These are phyloP conservation scores for Nicotiana otophora DNA, from an alignment of 257 asterid genomes.

Conservation along the genomic window DNA sequence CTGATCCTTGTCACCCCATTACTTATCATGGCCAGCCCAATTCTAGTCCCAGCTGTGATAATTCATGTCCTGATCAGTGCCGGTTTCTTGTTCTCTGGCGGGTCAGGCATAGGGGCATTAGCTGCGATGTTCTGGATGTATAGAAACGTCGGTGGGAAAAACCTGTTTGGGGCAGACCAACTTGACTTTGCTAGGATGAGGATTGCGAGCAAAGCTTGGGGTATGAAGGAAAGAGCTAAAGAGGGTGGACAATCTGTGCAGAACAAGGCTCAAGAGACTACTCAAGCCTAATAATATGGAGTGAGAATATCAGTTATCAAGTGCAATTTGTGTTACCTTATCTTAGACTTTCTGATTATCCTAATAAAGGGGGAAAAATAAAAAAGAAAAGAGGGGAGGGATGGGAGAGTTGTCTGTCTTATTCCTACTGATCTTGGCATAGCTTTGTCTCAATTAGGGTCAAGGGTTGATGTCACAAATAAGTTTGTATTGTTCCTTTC, in stretches of 20 bases:
- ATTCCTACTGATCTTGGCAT: constrained; percentile 2
- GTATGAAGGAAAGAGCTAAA: constrained; percentile 28
- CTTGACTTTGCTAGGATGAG: constrained; percentile 21
- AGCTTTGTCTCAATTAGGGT: not conserved
- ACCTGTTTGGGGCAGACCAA: constrained; percentile 12
- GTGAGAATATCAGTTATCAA: not conserved
- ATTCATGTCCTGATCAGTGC: constrained; percentile 12
- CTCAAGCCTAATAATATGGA: not conserved
- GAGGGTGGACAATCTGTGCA: constrained; percentile 14
- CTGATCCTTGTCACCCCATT: constrained; percentile 28
- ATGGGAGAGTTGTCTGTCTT: too few species aligned
- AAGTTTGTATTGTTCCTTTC: not conserved
- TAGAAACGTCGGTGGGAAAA: constrained; percentile 23
- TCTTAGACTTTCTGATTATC: not conserved
- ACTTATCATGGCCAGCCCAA: constrained; percentile 27
- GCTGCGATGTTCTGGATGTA: constrained; percentile 22
- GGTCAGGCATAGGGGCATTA: constrained; percentile 23
- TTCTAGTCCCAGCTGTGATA: constrained; percentile 24
- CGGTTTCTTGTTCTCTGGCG: constrained; percentile 34
- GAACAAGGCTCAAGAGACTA: constrained; percentile 4
- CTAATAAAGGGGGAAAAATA: not conserved
- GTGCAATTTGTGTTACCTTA: not conserved
- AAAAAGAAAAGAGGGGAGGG: too few species aligned
- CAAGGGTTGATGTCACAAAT: not conserved
- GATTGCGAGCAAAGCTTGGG: constrained; percentile 19